A percentile compares a stretch with the other conserved stretches of the same genome.
phyloP scores from a whole-genome alignment of 768 basidiomycete species.

The Lentinus brumalis region DNA sequence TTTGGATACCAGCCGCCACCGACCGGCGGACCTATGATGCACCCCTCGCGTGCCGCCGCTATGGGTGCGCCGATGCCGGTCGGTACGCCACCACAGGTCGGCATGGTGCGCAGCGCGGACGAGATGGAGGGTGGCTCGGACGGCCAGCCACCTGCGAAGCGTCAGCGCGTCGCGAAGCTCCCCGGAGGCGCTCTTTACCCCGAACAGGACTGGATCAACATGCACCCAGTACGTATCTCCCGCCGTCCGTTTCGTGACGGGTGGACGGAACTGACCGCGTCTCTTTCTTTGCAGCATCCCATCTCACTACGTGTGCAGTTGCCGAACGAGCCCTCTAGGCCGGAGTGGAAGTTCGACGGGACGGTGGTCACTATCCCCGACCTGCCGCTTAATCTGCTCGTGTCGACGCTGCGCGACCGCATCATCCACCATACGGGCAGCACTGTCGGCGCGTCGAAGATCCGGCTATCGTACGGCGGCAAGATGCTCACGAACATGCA shows the following conservation, averaged over 20 bases:
- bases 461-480: constrained; percentile 75
- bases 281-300: constrained; percentile 56
- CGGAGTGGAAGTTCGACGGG: constrained; percentile 94
- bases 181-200: constrained; percentile 84
- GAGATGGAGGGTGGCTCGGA: constrained; percentile 72
- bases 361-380: constrained; percentile 76
- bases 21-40: constrained; percentile 34
- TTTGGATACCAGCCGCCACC: constrained; percentile 77
- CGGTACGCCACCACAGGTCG: constrained; percentile 51
- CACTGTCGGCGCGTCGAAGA: constrained; percentile 75
- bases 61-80: constrained; percentile 56
- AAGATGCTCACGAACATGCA: constrained; percentile 88
- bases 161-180: constrained; percentile 83
- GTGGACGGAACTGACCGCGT: background rate
- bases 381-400: constrained; percentile 78
- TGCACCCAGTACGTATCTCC: constrained; percentile 70
- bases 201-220: constrained; percentile 85
- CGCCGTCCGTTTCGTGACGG: constrained; percentile 4
- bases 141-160: constrained; percentile 80
- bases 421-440: constrained; percentile 80
- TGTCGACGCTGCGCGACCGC: constrained; percentile 89
- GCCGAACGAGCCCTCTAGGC: constrained; percentile 77
- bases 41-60: constrained; percentile 25
- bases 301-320: constrained; percentile 85
- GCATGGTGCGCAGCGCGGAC: constrained; percentile 78